Conservation (phyloP, 1,139 yeast species). For the Ashbya aceris region DNA sequence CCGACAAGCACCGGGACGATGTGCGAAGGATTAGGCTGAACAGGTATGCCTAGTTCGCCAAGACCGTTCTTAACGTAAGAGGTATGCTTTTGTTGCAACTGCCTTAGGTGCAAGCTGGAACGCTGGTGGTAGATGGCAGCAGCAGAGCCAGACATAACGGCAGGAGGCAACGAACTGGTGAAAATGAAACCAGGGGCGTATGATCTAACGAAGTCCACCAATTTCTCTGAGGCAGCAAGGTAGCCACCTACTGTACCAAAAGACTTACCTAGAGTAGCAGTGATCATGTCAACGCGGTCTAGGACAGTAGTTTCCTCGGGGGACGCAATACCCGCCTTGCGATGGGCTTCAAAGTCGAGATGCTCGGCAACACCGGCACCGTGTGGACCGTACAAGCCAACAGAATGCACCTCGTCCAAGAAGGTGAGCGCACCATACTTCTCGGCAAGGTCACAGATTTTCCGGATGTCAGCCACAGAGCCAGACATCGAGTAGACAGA, state of each 20-base stretch:
- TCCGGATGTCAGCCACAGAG: constrained; percentile 86
- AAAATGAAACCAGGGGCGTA: constrained; percentile 96
- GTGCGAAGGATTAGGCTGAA: constrained; percentile 94
- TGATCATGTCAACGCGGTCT: constrained; percentile 90
- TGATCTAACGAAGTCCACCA: constrained; percentile 93
- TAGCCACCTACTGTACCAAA: constrained; percentile 97
- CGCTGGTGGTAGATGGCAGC: constrained; percentile 83
- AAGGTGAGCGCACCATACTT: constrained; percentile 96
- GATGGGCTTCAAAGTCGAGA: constrained; percentile 74
- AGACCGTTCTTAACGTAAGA: constrained; percentile 72
- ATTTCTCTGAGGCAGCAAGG: constrained; percentile 74
- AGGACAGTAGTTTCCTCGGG: constrained; percentile 48
- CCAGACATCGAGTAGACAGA: constrained; percentile 98
- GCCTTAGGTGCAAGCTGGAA: constrained; percentile 65
- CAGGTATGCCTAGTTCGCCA: constrained; percentile 73
- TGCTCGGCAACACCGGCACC: constrained; percentile 99
- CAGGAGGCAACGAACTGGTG: constrained; percentile 93
- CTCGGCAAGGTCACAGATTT: constrained; percentile 90
- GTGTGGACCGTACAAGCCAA: constrained; percentile 97
- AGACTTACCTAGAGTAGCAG: constrained; percentile 96
- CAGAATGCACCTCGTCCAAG: constrained; percentile 97
- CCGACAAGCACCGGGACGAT: constrained; percentile 94
- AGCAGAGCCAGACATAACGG: constrained; percentile 93
- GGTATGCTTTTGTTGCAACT: constrained; percentile 77
- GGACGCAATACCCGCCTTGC: constrained; percentile 54